Percentiles rank a stretch among this genome's conserved stretches.
Conservation (phyloP, 2,329 filamentous ascomycete genomes). For the Clarireedia paspali region DNA sequence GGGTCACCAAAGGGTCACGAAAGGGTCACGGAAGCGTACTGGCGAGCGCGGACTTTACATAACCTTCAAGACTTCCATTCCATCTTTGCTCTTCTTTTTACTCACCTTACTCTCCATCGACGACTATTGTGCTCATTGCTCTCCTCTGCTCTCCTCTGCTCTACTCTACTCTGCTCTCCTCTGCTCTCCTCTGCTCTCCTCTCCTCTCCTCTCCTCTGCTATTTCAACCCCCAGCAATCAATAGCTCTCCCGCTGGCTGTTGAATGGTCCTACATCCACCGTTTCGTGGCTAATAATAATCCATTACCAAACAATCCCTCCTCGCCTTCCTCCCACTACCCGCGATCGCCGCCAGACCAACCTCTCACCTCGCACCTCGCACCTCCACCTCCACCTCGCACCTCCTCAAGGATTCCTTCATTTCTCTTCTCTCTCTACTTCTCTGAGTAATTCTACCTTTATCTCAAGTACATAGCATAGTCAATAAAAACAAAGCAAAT, state of each 20-base stretch:
- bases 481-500: slow-evolving; percentile 39
- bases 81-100: no score
- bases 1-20: background rate
- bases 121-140: no score
- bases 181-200: no score
- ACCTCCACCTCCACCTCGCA: background rate
- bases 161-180: no score
- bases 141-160: background rate
- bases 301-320: slow-evolving; percentile 9
- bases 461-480: slow-evolving; percentile 40
- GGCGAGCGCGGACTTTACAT: background rate
- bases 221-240: no score
- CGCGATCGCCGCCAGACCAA: background rate
- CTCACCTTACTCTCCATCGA: no score
- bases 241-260: no score
- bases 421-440: slow-evolving; percentile 20
- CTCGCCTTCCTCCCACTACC: slow-evolving; percentile 9
- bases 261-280: background rate
- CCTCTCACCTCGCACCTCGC: background rate
- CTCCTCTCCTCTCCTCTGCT: no score
- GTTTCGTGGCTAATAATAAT: slow-evolving; percentile 1
- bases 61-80: background rate
- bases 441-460: slow-evolving; percentile 16
- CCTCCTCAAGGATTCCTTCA: slow-evolving; percentile 9
- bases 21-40: no score